Conservation (phyloP, 1,284 basidiomycete genomes). For the Marasmius fiardii region DNA sequence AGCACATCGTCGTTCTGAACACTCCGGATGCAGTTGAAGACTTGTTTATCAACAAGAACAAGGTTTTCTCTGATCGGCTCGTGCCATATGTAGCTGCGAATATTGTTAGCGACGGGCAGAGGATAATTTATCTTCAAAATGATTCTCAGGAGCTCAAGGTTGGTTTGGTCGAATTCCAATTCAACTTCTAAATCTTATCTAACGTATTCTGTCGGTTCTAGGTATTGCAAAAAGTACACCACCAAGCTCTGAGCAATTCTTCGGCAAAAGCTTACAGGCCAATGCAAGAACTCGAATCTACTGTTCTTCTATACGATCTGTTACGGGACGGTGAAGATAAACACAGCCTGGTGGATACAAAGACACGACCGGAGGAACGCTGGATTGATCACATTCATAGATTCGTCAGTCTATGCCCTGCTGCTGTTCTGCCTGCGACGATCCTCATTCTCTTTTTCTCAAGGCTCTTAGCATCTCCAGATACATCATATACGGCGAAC, state of each 20-base stretch:
- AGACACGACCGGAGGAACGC: neutral
- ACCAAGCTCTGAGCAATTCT: neutral
- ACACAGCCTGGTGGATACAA: neutral
- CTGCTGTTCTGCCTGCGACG: too few relatives aligned
- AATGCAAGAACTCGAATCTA: slow-evolving; percentile 1
- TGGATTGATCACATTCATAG: neutral
- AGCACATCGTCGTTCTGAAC: neutral
- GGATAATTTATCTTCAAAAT: neutral
- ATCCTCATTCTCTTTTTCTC: too few relatives aligned
- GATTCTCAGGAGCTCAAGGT: neutral
- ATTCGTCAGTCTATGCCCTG: neutral
- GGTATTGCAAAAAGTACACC: neutral
- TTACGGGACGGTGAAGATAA: neutral
- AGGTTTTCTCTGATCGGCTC: neutral
- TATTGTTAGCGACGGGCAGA: neutral
- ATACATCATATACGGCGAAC: neutral
- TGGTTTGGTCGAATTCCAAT: neutral
- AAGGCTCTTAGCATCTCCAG: neutral
- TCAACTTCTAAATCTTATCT: too few relatives aligned
- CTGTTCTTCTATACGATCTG: neutral
- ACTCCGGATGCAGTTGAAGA: neutral
- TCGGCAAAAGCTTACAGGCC: neutral
- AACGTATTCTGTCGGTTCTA: neutral
- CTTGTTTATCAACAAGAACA: neutral
- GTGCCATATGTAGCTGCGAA: neutral